Base-by-base conservation (phyloP, 2,329 filamentous ascomycete genomes). In the Paracamarosporium sp. region DNA sequence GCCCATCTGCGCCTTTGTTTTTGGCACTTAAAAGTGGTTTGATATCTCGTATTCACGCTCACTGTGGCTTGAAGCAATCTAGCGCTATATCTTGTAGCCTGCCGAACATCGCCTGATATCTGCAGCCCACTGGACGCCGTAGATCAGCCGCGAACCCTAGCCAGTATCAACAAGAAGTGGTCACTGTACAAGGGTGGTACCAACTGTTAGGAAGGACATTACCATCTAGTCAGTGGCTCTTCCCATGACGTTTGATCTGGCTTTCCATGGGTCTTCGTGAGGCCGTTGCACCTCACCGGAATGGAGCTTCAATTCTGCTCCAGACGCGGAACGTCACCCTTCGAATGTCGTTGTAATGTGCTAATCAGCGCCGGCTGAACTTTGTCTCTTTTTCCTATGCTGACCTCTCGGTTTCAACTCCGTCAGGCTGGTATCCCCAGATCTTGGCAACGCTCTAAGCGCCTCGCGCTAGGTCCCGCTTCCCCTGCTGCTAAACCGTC, bases 391-490 rank as follows among this genome's bases (percentile, higher is more conserved):
- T 6, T 20, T 33, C 33, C 33, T 20, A 9, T 20, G 35, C 35
- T 36, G 7, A 12, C 35, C 44, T 55, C 27, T 55, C 44, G 44
- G 44, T 25, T 17, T 50, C 36, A 50, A 44, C 53, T 50, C 53
- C 36, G 53, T 13, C 20, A 20, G 8, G 1, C 17, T 40, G 31
- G 22, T 31, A 44, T 35, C 53, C 45, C 53, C 46, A 33, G 45
- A 50, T 55, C 53, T 55, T 55, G 53, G 53, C 53, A 50, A 50
- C 53, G 53, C 53, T 35, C 11, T 8, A 44, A 25, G 31, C 40
- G 35, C 22, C 33, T 43, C 50, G 17, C 50, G 40, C 51, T 53
- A 44, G 50, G 15, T 45, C 30, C 24, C 51, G 28, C 38, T 46
- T 46, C 12, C 24, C 31, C 30, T 44, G 36, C 28, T 44, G 38